Percentiles rank a stretch among this genome's conserved stretches.
phyloP scores from a whole-genome alignment of 2,329 filamentous ascomycete species.

The Balansia obtecta region DNA sequence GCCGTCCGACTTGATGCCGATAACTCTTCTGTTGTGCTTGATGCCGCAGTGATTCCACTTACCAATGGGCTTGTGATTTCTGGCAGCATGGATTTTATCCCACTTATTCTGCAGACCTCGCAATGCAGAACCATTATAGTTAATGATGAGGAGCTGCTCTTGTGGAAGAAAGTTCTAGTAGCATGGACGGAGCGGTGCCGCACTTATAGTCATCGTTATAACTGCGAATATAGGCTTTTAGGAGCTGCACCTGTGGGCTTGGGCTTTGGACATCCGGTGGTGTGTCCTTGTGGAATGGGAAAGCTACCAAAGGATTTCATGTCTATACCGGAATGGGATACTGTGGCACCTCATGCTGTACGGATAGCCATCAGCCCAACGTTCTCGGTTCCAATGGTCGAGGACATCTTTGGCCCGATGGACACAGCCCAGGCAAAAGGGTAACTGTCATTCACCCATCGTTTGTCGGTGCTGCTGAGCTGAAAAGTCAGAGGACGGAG shows the following conservation, averaged over 20 bases:
- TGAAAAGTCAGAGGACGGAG: constrained; percentile 15
- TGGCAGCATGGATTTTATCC: constrained; percentile 23
- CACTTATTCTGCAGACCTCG: constrained; percentile 23
- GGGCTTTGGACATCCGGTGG: constrained; percentile 20
- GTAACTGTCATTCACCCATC: constrained; percentile 9
- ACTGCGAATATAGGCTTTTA: constrained; percentile 29
- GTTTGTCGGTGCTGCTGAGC: constrained; percentile 26
- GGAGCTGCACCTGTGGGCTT: constrained; percentile 26
- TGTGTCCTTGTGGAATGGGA: constrained; percentile 35
- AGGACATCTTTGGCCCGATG: constrained; percentile 23
- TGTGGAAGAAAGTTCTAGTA: constrained; percentile 35
- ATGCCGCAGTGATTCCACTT: constrained; percentile 34
- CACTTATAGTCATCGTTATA: constrained; percentile 29
- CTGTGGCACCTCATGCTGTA: constrained; percentile 30
- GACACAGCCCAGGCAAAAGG: constrained; percentile 6
- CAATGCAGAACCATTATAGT: constrained; percentile 28
- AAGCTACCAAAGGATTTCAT: constrained; percentile 27
- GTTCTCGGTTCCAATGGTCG: constrained; percentile 32
- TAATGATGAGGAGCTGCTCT: constrained; percentile 43
- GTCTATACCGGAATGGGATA: constrained; percentile 30
- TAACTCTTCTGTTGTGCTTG: constrained; percentile 28
- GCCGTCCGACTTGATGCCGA: constrained; percentile 31
- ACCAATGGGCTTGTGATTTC: constrained; percentile 22
- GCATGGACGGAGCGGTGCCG: constrained; percentile 34
- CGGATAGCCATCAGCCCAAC: constrained; percentile 45